These are phyloP conservation scores for Dictyostelium firmibasis DNA, from an alignment of 78 protist species.

Conservation along the genomic window DNA sequence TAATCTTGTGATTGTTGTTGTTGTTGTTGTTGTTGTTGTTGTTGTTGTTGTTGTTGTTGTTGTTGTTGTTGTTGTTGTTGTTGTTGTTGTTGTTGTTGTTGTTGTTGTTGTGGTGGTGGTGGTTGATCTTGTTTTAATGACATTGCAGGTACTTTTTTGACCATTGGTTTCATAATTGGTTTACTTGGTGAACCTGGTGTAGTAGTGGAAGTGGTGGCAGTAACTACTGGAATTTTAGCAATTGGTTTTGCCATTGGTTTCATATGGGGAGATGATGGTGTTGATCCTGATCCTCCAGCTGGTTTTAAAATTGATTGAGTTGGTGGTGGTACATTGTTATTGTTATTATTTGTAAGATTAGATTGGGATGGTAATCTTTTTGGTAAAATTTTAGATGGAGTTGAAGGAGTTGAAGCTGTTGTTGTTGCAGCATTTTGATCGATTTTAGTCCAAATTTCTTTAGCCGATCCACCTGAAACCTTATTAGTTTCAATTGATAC, in stretches of 20 bases:
- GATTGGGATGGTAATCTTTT: background rate
- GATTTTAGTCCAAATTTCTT: slow-evolving; percentile 26
- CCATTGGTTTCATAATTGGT: slow-evolving; percentile 15
- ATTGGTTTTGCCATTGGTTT: background rate
- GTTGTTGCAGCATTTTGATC: background rate
- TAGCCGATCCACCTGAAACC: background rate
- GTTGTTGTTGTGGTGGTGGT: background rate
- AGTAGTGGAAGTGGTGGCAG: background rate
- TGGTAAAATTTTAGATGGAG: background rate
- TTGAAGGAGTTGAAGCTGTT: background rate
- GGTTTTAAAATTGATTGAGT: slow-evolving; percentile 2
- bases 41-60: background rate
- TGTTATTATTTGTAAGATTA: background rate
- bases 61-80: background rate
- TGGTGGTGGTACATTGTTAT: background rate
- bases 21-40: background rate
- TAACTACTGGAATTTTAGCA: background rate
- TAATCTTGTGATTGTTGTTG: background rate
- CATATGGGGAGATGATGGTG: background rate
- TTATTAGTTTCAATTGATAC: background rate
- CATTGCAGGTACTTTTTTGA: background rate
- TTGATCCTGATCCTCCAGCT: background rate
- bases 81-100: background rate
- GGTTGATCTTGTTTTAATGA: background rate
- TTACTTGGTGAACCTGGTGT: background rate